These are phyloP conservation scores for Sphagnum contortum DNA, from an alignment of 225 moss, liverwort and hornwort species.

Conservation along the genomic window DNA sequence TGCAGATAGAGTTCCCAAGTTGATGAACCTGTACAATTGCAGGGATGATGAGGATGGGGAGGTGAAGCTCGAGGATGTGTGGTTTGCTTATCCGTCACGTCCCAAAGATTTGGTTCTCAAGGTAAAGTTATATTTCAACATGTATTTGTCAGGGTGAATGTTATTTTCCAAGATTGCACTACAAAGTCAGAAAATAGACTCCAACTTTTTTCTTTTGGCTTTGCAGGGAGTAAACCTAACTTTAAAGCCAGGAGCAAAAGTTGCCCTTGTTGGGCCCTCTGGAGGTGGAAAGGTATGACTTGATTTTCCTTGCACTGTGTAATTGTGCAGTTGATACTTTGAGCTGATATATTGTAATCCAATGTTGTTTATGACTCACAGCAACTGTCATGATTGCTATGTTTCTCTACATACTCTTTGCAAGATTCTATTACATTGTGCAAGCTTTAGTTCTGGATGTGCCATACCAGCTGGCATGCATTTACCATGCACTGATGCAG, in stretches of 20 bases:
- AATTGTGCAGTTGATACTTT: background rate
- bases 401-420: no score
- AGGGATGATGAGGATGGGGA: slow-evolving; percentile 69
- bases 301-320: background rate
- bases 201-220: no score
- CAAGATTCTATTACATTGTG: no score
- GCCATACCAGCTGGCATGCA: no score
- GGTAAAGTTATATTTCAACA: slow-evolving; percentile 21
- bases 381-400: background rate
- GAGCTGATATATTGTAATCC: background rate
- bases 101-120: slow-evolving; percentile 81
- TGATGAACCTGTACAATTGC: slow-evolving; percentile 2
- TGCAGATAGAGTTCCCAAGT: no score
- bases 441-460: no score
- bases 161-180: no score
- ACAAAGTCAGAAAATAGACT: no score
- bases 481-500: no score
- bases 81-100: slow-evolving; percentile 97
- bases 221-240: slow-evolving; percentile 74
- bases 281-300: slow-evolving; percentile 88
- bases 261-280: slow-evolving; percentile 97
- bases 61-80: slow-evolving; percentile 80
- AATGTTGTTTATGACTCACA: background rate
- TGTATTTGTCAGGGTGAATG: no score
- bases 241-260: slow-evolving; percentile 85